phyloP scores from a whole-genome alignment of 352 stramenopile species.

The Globisporangium middletonii region DNA sequence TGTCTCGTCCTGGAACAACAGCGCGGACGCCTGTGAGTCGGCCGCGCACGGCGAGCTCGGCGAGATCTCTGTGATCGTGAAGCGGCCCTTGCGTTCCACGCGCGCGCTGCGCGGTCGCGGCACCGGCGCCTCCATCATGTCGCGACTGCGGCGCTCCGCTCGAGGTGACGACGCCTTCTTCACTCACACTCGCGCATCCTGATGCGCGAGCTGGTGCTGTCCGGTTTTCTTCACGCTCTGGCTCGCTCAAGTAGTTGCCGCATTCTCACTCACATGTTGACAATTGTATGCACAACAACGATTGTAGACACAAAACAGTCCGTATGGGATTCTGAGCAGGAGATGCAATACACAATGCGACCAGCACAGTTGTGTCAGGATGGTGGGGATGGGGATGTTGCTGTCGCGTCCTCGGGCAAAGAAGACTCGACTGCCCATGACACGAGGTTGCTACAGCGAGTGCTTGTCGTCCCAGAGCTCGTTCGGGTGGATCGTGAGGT shows the following conservation, averaged over 20 bases:
- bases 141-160: too few relatives aligned
- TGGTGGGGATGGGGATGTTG: background rate
- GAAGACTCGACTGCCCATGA: background rate
- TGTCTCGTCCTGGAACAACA: slow-evolving; percentile 5
- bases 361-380: background rate
- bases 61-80: slow-evolving; percentile 79
- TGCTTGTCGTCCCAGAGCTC: slow-evolving; percentile 53
- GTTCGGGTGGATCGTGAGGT: slow-evolving; percentile 73
- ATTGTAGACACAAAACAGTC: too few relatives aligned
- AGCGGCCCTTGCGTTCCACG: slow-evolving; percentile 70
- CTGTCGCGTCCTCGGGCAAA: background rate
- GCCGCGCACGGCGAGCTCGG: slow-evolving; percentile 43
- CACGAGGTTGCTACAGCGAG: slow-evolving; percentile 1
- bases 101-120: slow-evolving; percentile 28
- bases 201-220: background rate
- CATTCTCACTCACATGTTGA: too few relatives aligned
- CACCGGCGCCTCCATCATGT: slow-evolving; percentile 26
- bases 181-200: too few relatives aligned
- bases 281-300: too few relatives aligned
- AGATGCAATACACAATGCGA: background rate
- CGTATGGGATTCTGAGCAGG: background rate
- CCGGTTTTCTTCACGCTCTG: too few relatives aligned
- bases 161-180: too few relatives aligned
- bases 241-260: too few relatives aligned
- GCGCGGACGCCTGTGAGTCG: slow-evolving; percentile 15